Evolutionary conservation across 2,329 filamentous ascomycete species (phyloP), one percentile per base, ranked within the genome.

Genomic region (Ceratocystis huliohia): DNA sequence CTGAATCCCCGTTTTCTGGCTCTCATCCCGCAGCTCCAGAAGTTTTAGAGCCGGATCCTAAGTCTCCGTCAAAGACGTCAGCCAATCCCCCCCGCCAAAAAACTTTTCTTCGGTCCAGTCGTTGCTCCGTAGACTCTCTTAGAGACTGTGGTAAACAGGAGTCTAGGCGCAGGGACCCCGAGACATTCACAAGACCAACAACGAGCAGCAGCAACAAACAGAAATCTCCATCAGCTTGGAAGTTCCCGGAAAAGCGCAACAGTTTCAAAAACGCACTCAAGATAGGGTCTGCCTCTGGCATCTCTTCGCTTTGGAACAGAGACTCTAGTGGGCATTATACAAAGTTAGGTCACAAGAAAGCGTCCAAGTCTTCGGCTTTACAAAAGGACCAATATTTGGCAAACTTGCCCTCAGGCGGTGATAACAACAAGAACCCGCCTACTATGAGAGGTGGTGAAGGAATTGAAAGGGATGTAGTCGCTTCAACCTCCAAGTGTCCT

Each of bases 271-370:
- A 50, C 22, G 61, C 61, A 5, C 63, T 68, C n/a, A 65, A 64
- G 61, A 59, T 68, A 20, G 66, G 64, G 15, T 59, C 66, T 13
- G 53, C 48, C 44, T 64, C 64, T 2, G 44, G 62, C 8, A 61
- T 67, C 28, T 53, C 62, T 5, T 41, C 66, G 5, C 53, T 67
- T 6, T 67, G 62, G 53, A 65, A 61, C 45, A 41, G 62, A 10
- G 61, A 61, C n/a, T 62, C 53, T 28, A 30, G 30, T 20, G 10
- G 46, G 22, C 53, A 46, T 22, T 28, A 62, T 61, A 61, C 64
- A 50, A 68, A 66, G 61, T 50, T 64, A 64, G 64, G 65, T 13
- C 57, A 64, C 37, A 66, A 64, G 64, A 59, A 37, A 30, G 5
- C 8, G 28, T 15, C 56, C 8, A 33, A 25, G 30, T n/a, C 30